Evolutionary conservation across 2,329 filamentous ascomycete genomes (phyloP), one percentile per base, ranked within the genome.

Genomic region (Endocalyx cinctus): DNA sequence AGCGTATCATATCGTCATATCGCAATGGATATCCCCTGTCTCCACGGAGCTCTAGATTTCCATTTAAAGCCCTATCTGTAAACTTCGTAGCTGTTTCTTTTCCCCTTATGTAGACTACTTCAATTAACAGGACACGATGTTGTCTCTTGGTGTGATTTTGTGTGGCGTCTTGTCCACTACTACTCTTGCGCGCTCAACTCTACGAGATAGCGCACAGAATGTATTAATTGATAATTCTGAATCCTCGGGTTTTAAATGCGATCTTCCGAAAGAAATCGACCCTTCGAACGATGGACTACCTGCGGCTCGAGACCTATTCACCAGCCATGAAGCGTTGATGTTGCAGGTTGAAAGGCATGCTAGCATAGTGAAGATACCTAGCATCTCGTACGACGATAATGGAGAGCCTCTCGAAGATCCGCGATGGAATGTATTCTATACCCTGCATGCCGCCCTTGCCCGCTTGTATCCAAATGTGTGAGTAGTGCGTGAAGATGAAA

Each of bases 341-440:
- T 59, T 56, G 29, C 62, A 66, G 34, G 60, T 54, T 12, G 52
- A 58, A 33, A 61, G 54, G 12, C 60, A 60, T 22, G 46, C 50
- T 8, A 49, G 54, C 1, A 66, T 79, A 5, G 74, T 79, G 10
- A 63, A 67, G 35, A 66, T 79, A 26, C 67, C 70, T 1, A 70
- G 72, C 1, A 57, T 77, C 26, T 74, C 66, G 27, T 78, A 69
- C 41, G 74, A 79, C 37, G 71, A 78, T 37, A 64, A 74, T 30
- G 72, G 73, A 4, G 54, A 61, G 3, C 64, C 77, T 15, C 69
- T 68, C n/a, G 54, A 69, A 25, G 74, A 79, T 45, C 52, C 63
- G 33, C 62, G 74, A 33, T 79, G 73, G 73, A 58, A 69, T 20
- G 63, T 71, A 0, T 75, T 76, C 43, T 66, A 69, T 29, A 56